phyloP scores from a whole-genome alignment of 495 filamentous ascomycete genomes.

The Trichoderma parareesei region DNA sequence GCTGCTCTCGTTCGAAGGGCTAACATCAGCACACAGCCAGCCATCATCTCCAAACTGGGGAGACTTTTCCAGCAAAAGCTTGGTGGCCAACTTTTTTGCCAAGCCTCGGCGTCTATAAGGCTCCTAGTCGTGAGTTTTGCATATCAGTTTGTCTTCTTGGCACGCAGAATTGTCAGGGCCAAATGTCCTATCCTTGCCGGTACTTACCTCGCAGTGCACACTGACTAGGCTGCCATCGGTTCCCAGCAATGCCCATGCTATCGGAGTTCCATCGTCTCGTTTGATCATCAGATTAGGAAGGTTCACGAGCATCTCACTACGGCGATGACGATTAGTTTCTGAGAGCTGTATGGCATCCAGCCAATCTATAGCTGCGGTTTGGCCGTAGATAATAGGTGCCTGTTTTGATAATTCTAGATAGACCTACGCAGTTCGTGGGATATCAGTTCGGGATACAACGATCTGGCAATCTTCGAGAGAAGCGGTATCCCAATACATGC shows the following conservation, averaged over 20 bases:
- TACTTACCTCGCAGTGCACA: not conserved
- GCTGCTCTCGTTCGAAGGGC: not conserved
- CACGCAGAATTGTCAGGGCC: not conserved
- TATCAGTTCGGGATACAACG: not conserved
- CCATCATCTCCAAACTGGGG: not conserved
- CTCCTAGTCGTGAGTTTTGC: not conserved
- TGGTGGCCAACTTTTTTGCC: not conserved
- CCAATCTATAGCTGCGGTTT: not conserved
- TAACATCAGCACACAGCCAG: not conserved
- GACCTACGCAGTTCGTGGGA: not conserved
- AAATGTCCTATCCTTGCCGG: not conserved
- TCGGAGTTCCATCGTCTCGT: not conserved
- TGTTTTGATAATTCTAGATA: not conserved
- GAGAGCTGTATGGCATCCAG: not conserved
- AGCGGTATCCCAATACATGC: not conserved
- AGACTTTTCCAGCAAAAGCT: not conserved
- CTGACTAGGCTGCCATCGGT: not conserved
- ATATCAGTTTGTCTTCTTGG: not conserved
- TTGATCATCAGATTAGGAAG: not conserved
- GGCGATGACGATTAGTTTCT: not conserved
- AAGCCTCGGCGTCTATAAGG: not conserved
- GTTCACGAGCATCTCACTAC: not conserved
- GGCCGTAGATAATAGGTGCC: too few species aligned
- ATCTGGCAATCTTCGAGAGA: not conserved
- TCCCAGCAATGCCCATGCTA: not conserved